A percentile compares a stretch with the other conserved stretches of the same genome.
Conservation (phyloP, 306 rosid species). For the Myrica gale region DNA sequence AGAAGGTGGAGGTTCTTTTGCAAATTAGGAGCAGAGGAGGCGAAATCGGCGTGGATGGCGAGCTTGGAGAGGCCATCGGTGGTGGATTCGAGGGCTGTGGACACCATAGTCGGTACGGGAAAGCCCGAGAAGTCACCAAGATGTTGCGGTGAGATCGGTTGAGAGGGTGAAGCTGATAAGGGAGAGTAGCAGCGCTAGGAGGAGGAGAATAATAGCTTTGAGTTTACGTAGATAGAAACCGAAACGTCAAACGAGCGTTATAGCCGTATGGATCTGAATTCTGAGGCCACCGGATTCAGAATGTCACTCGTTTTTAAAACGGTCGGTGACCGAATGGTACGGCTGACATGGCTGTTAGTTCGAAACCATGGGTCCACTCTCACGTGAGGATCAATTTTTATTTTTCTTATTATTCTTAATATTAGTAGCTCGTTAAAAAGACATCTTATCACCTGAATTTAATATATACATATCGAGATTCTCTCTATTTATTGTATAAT, state of each 20-base stretch:
- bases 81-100: constrained; percentile 31
- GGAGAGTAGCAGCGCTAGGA: neutral
- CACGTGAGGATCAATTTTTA: no score
- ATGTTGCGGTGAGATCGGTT: neutral
- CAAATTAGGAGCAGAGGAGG: constrained; percentile 50
- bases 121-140: neutral
- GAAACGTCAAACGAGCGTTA: neutral
- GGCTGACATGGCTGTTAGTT: neutral
- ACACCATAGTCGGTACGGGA: constrained; percentile 44
- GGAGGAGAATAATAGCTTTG: neutral
- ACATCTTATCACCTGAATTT: no score
- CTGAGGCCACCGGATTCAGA: neutral
- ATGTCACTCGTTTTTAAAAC: no score
- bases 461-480: no score
- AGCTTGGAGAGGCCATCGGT: constrained; percentile 36
- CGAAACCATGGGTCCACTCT: no score
- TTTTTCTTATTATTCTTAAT: no score
- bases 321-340: neutral
- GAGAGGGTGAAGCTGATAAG: constrained; percentile 8
- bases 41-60: constrained; percentile 37
- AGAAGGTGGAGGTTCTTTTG: constrained; percentile 52
- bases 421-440: no score
- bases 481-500: no score
- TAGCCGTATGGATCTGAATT: no score
- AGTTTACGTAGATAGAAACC: constrained; percentile 22